Base-by-base conservation (phyloP, 1,284 basidiomycete species). In the Tilletia indica region DNA sequence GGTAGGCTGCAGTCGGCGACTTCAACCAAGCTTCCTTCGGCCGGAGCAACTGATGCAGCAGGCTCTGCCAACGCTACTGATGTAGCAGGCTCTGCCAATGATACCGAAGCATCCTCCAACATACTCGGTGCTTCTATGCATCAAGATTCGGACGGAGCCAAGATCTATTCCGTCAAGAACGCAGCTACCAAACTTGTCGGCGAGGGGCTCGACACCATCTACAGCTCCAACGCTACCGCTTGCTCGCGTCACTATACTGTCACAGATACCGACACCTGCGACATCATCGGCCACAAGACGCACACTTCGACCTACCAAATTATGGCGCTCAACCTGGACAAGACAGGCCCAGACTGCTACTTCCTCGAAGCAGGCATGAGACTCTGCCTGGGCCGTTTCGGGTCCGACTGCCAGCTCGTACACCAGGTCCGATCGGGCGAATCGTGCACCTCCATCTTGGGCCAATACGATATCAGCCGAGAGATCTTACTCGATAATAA, bases 271-370 rank as follows among this genome's bases (percentile, higher is more conserved):
- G 91, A 92, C 79, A 87, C 86, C 70, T 92, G 91, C 79, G 90
- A 92, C 85, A 80, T 81, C 75, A 91, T 92, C 82, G 91, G 90
- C 72, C 87, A 88, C 48, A 86, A 87, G 21, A 82, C 91, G 61
- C 87, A 88, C 68, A 90, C 88, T 71, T 91, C 91, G 38, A 91
- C 91, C 88, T 92, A 90, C 85, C 91, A 92, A 84, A 88, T 92
- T 67, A 88, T 89, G 2, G 87, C 87, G 14, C 85, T 89, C 77
- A 92, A 92, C 84, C 70, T 85, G 0, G 79, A 74, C 69, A 77
- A 80, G 71, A 88, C 91, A 76, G 85, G 91, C 77, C 16, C 77
- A 0, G 67, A 63, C 2, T 92, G 91, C 86, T 78, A 83, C 77
- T 90, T 91, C 82, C 88, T 92, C 72, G 63, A 77, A 3, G 84